phyloP scores from a whole-genome alignment of 495 filamentous ascomycete genomes.

The Penicillium herquei region DNA sequence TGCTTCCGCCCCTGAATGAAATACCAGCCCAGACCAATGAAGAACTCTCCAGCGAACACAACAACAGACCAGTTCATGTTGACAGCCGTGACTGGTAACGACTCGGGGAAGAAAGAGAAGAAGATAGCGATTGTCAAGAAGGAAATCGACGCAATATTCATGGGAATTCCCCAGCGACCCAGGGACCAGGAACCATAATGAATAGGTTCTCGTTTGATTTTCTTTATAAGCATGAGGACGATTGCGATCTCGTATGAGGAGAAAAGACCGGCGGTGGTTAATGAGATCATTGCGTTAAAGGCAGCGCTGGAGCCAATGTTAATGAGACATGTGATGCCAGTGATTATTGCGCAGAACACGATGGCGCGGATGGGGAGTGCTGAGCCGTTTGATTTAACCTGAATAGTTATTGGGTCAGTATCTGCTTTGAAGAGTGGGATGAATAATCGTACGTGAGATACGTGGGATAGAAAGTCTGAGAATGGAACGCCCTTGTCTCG shows the following conservation, averaged over 20 bases:
- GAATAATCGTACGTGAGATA: background rate
- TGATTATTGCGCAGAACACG: conserved; percentile 19
- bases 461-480: conserved; percentile 29
- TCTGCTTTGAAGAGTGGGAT: background rate
- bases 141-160: conserved; percentile 36
- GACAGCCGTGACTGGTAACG: conserved; percentile 27
- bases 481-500: conserved; percentile 59
- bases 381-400: background rate
- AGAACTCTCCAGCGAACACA: conserved; percentile 32
- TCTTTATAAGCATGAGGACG: conserved; percentile 27
- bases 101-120: conserved; percentile 40
- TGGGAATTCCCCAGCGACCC: conserved; percentile 5
- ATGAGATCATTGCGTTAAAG: conserved; percentile 54
- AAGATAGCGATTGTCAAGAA: conserved; percentile 34
- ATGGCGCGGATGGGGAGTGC: conserved; percentile 21
- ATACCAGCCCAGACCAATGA: conserved; percentile 28
- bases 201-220: conserved; percentile 11
- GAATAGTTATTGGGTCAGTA: background rate
- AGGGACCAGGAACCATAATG: conserved; percentile 15
- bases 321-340: conserved; percentile 38
- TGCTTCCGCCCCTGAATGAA: conserved; percentile 10
- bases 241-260: conserved; percentile 43
- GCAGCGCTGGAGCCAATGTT: conserved; percentile 55
- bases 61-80: conserved; percentile 47
- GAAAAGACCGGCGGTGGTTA: conserved; percentile 39